phyloP scores from a whole-genome alignment of 1,284 basidiomycete species.

The Malassezia furfur region DNA sequence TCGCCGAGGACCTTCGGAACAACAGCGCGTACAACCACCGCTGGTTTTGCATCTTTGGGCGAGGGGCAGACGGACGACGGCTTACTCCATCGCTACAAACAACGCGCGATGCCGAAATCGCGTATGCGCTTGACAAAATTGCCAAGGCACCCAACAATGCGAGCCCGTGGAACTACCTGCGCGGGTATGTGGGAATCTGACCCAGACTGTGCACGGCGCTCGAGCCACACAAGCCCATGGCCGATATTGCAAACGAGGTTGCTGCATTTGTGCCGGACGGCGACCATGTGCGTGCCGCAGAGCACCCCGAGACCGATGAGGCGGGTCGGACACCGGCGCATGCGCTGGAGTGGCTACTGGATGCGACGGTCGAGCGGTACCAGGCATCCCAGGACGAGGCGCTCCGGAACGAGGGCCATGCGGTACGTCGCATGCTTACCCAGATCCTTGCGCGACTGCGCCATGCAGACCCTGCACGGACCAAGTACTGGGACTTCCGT shows the following conservation, averaged over 20 bases:
- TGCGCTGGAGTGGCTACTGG: conserved; percentile 35
- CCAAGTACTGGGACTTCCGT: conserved; percentile 12
- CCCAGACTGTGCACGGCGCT: conserved; percentile 2
- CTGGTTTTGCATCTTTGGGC: conserved; percentile 72
- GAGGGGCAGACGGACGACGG: background rate
- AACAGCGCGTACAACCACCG: conserved; percentile 98
- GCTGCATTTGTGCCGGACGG: conserved; percentile 17
- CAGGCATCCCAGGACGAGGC: no score
- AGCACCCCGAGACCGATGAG: conserved; percentile 21
- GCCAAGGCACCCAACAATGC: conserved; percentile 31
- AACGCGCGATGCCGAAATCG: conserved; percentile 51
- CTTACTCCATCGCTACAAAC: conserved; percentile 26
- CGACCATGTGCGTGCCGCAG: conserved; percentile 17
- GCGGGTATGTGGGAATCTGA: conserved; percentile 19
- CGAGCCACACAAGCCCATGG: background rate
- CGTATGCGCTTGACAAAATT: conserved; percentile 23
- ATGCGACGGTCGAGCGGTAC: background rate
- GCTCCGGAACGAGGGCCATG: background rate
- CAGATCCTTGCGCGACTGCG: conserved; percentile 11
- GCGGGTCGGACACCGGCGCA: conserved; percentile 16
- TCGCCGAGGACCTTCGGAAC: conserved; percentile 73
- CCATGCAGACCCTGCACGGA: conserved; percentile 3
- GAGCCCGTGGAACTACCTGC: conserved; percentile 39
- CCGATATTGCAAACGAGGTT: background rate
- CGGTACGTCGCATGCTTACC: background rate